phyloP scores from a whole-genome alignment of 768 basidiomycete species.

The Dacryopinax primogenitus region DNA sequence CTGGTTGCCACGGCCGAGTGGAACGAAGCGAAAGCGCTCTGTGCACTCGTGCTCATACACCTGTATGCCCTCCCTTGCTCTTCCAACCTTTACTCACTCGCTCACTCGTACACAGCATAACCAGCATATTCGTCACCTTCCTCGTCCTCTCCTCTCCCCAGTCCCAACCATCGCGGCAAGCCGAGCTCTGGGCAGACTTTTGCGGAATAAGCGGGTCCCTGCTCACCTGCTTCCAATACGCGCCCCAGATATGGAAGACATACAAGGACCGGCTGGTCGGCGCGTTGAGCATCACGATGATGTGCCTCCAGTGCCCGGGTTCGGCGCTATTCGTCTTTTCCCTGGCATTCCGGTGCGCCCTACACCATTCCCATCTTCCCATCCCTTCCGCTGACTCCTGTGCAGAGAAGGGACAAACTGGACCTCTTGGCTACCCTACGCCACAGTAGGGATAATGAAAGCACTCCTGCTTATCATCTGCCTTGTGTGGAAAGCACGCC shows the following conservation, averaged over 20 bases:
- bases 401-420: conserved; percentile 65
- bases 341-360: conserved; percentile 57
- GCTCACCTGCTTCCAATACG: conserved; percentile 73
- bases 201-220: conserved; percentile 69
- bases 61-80: conserved; percentile 49
- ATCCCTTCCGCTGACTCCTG: background rate
- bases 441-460: conserved; percentile 75
- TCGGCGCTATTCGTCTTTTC: conserved; percentile 74
- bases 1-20: conserved; percentile 52
- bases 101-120: conserved; percentile 32
- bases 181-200: conserved; percentile 64
- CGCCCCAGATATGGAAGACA: conserved; percentile 74
- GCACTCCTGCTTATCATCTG: conserved; percentile 73
- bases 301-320: conserved; percentile 88
- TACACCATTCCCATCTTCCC: no score
- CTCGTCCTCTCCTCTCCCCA: conserved; percentile 27
- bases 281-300: conserved; percentile 87
- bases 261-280: conserved; percentile 72
- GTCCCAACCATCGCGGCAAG: conserved; percentile 36
- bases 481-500: conserved; percentile 68
- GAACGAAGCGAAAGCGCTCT: conserved; percentile 61
- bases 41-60: conserved; percentile 58
- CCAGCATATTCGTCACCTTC: conserved; percentile 49
- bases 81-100: background rate
- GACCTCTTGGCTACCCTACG: conserved; percentile 77